phyloP scores from a whole-genome alignment of 306 rosid species.

The Cucumis cinereus region DNA sequence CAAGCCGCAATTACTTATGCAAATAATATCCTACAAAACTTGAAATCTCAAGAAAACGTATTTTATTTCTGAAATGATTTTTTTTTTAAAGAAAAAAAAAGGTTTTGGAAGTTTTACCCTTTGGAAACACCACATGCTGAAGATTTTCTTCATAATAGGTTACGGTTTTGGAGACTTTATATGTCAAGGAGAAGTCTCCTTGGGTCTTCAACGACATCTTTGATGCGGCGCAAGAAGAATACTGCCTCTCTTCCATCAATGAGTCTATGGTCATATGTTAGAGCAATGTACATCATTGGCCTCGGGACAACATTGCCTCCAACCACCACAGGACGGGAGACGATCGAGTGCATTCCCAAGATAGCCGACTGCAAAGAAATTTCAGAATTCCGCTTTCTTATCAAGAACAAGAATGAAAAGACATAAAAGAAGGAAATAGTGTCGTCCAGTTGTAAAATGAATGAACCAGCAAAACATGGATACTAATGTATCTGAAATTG shows the following conservation, averaged over 20 bases:
- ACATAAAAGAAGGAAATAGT: background rate
- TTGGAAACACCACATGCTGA: background rate
- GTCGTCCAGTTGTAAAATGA: background rate
- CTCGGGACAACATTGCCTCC: slow-evolving; percentile 59
- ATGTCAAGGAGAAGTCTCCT: slow-evolving; percentile 70
- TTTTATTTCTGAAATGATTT: slow-evolving; percentile 16
- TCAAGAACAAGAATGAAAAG: background rate
- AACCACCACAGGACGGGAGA: slow-evolving; percentile 55
- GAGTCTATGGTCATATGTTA: slow-evolving; percentile 73
- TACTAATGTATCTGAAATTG: background rate
- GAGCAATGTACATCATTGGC: slow-evolving; percentile 69
- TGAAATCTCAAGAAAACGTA: slow-evolving; percentile 5
- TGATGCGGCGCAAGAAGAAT: slow-evolving; percentile 66
- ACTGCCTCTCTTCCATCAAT: slow-evolving; percentile 95
- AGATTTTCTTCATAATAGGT: background rate
- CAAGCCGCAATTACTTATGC: background rate
- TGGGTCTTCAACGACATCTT: slow-evolving; percentile 66
- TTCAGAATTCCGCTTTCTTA: background rate
- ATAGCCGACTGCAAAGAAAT: slow-evolving; percentile 55
- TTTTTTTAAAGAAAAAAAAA: background rate
- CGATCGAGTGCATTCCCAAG: slow-evolving; percentile 86
- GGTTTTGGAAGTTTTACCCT: slow-evolving; percentile 2
- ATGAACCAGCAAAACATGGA: background rate
- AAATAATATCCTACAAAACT: slow-evolving; percentile 16
- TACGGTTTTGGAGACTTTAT: slow-evolving; percentile 13